phyloP scores from a whole-genome alignment of 306 rosid species.

The Prunus persica region DNA sequence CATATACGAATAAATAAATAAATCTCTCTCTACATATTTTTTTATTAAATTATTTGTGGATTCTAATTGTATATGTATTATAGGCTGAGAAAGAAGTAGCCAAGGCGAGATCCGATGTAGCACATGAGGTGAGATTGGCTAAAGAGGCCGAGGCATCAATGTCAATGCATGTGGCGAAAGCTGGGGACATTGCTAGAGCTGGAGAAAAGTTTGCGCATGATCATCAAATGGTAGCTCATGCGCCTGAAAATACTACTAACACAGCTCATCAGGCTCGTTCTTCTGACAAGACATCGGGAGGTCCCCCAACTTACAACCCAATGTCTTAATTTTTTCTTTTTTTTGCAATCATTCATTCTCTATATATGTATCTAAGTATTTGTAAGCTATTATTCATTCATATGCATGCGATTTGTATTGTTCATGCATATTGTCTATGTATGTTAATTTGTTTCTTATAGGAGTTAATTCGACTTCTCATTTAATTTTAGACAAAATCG shows the following conservation, averaged over 20 bases:
- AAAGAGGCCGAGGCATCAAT: slow-evolving; percentile 71
- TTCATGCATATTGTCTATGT: background rate
- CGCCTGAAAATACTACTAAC: background rate
- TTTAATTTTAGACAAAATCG: background rate
- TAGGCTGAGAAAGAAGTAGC: slow-evolving; percentile 70
- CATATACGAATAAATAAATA: too few species aligned
- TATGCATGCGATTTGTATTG: background rate
- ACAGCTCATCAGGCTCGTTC: background rate
- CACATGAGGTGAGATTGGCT: slow-evolving; percentile 73
- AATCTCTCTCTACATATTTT: too few species aligned
- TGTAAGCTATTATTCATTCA: background rate
- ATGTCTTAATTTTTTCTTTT: background rate
- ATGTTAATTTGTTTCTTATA: background rate
- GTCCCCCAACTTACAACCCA: background rate
- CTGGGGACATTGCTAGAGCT: slow-evolving; percentile 35
- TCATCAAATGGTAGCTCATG: slow-evolving; percentile 32
- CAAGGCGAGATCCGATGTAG: slow-evolving; percentile 53
- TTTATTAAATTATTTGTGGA: background rate
- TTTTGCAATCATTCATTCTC: background rate
- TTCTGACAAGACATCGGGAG: background rate
- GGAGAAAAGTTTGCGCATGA: slow-evolving; percentile 14
- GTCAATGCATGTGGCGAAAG: slow-evolving; percentile 56
- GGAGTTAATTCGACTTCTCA: background rate
- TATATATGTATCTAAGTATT: background rate
- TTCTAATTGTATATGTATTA: background rate